These are phyloP conservation scores for Glycyrrhiza uralensis DNA, from an alignment of 306 rosid species.

Conservation along the genomic window DNA sequence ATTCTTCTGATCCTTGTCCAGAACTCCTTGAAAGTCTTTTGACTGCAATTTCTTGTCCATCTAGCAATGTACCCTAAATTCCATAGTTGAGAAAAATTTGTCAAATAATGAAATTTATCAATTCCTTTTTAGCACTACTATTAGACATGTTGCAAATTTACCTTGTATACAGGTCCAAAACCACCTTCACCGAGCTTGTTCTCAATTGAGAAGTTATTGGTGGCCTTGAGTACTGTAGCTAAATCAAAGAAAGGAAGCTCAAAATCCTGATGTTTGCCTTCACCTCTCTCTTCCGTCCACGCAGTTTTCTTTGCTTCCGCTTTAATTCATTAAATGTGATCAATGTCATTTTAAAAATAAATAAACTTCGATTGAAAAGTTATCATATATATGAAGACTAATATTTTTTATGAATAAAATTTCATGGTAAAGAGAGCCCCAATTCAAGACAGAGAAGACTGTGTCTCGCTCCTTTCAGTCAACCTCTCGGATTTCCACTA, in stretches of 20 bases:
- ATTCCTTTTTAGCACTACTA: not conserved
- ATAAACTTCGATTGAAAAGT: too few species aligned
- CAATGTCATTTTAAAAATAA: not conserved
- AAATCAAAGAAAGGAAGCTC: conserved; percentile 49
- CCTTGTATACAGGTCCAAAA: conserved; percentile 58
- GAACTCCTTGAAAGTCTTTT: conserved; percentile 11
- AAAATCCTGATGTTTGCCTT: conserved; percentile 17
- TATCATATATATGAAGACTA: too few species aligned
- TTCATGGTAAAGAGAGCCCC: too few species aligned
- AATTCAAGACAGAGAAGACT: too few species aligned
- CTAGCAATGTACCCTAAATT: not conserved
- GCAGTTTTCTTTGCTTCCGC: not conserved
- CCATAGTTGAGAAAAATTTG: not conserved
- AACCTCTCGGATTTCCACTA: too few species aligned
- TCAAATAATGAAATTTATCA: not conserved
- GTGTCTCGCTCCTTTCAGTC: too few species aligned
- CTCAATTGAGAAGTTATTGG: conserved; percentile 34
- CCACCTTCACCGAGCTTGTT: conserved; percentile 60
- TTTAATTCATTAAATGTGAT: not conserved
- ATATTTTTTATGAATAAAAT: too few species aligned
- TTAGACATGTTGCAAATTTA: not conserved
- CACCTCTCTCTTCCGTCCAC: not conserved
- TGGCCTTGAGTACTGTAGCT: conserved; percentile 35
- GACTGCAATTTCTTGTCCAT: conserved; percentile 24
- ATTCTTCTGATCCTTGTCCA: not conserved